Percentiles rank a stretch among this genome's conserved stretches.
These are phyloP conservation scores for Daldinia decipiens DNA, from an alignment of 495 filamentous ascomycete genomes.

Conservation along the genomic window DNA sequence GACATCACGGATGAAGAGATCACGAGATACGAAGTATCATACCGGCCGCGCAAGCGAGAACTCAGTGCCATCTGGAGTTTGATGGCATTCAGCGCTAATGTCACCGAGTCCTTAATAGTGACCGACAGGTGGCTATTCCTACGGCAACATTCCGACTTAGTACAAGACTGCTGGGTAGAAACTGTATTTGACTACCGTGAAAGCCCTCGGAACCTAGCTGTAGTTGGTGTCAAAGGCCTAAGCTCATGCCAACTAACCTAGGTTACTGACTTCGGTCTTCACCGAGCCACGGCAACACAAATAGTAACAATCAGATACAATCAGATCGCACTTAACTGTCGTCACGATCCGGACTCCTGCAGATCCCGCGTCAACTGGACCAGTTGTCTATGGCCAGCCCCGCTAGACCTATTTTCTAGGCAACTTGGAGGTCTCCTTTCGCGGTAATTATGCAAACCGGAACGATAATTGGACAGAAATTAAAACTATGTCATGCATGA, in stretches of 20 bases:
- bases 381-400: slow-evolving; percentile 33
- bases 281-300: slow-evolving; percentile 34
- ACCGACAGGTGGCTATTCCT: slow-evolving; percentile 93
- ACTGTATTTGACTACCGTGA: slow-evolving; percentile 88
- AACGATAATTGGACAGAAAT: slow-evolving; percentile 40
- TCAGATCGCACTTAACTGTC: slow-evolving; percentile 20
- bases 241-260: slow-evolving; percentile 15
- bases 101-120: slow-evolving; percentile 90
- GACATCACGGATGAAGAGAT: slow-evolving; percentile 79
- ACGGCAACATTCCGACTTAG: slow-evolving; percentile 73
- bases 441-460: slow-evolving; percentile 31
- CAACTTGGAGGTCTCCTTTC: slow-evolving; percentile 26
- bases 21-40: slow-evolving; percentile 70
- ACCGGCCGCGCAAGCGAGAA: slow-evolving; percentile 75
- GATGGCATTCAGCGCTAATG: slow-evolving; percentile 92
- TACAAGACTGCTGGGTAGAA: slow-evolving; percentile 88
- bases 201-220: slow-evolving; percentile 89
- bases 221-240: slow-evolving; percentile 83
- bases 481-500: slow-evolving; percentile 50
- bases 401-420: slow-evolving; percentile 27
- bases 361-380: slow-evolving; percentile 37
- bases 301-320: slow-evolving; percentile 9
- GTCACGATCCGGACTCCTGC: slow-evolving; percentile 33
- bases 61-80: slow-evolving; percentile 88
- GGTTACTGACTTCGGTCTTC: slow-evolving; percentile 28